phyloP scores from a whole-genome alignment of 352 stramenopile genomes.

The Phytophthora constricta region DNA sequence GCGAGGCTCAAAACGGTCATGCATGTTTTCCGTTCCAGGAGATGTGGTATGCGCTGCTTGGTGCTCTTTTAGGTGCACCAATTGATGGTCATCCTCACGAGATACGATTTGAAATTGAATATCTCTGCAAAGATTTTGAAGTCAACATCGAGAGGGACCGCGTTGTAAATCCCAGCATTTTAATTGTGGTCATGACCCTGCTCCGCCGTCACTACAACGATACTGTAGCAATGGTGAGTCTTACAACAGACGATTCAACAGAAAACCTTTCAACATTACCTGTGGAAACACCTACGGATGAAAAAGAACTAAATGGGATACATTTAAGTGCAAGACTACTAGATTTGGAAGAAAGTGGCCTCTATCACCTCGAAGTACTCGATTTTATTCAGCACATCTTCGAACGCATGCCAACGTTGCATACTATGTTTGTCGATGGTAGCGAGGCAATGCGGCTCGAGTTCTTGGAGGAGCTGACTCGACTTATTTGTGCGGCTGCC shows the following conservation, averaged over 20 bases:
- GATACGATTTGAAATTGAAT: slow-evolving; percentile 71
- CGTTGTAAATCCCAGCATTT: slow-evolving; percentile 57
- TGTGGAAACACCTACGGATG: not conserved
- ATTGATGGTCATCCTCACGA: slow-evolving; percentile 68
- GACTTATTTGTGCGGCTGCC: slow-evolving; percentile 55
- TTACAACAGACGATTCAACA: not conserved
- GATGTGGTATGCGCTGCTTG: slow-evolving; percentile 77
- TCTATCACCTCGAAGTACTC: slow-evolving; percentile 56
- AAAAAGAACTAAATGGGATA: not conserved
- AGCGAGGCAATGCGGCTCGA: slow-evolving; percentile 62
- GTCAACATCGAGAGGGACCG: slow-evolving; percentile 65
- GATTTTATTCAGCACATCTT: slow-evolving; percentile 67
- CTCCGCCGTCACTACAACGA: slow-evolving; percentile 69
- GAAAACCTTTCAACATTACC: slow-evolving; percentile 4
- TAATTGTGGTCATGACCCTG: slow-evolving; percentile 58
- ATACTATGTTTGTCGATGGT: slow-evolving; percentile 33
- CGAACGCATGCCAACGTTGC: slow-evolving; percentile 51
- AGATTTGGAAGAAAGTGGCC: not conserved
- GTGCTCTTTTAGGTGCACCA: slow-evolving; percentile 62
- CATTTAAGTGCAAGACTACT: not conserved
- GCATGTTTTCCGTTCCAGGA: slow-evolving; percentile 64
- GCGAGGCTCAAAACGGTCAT: not conserved
- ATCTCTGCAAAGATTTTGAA: slow-evolving; percentile 73
- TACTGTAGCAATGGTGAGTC: slow-evolving; percentile 39
- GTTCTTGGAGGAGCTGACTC: slow-evolving; percentile 62